A percentile compares a stretch with the other conserved stretches of the same genome.
Evolutionary conservation across 2,329 filamentous ascomycete genomes (phyloP).

Genomic region (Alternaria viburni): DNA sequence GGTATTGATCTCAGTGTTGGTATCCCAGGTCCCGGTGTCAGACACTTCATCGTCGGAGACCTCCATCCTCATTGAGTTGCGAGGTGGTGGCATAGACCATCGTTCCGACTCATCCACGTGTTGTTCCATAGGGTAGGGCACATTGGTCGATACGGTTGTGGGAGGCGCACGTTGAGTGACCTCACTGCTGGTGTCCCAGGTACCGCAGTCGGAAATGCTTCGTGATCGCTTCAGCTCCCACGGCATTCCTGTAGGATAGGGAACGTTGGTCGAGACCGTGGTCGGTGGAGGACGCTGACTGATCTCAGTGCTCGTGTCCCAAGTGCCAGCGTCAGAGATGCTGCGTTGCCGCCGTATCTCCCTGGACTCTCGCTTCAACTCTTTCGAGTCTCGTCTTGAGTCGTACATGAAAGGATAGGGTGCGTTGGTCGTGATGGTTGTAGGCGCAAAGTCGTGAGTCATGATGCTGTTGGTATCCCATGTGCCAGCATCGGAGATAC

Average conservation of each 20-base stretch:
- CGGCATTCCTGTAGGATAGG: slow-evolving; percentile 2
- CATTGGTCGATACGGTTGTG: slow-evolving; percentile 12
- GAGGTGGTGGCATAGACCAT: slow-evolving; percentile 1
- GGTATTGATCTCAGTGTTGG: slow-evolving; percentile 2
- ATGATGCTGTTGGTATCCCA: slow-evolving; percentile 35
- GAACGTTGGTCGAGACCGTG: slow-evolving; percentile 14
- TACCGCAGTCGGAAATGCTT: slow-evolving; percentile 9
- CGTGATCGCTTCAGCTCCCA: slow-evolving; percentile 5
- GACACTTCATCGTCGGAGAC: background rate
- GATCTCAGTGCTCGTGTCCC: slow-evolving; percentile 12
- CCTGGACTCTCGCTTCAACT: slow-evolving; percentile 12
- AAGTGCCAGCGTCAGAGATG: slow-evolving; percentile 12
- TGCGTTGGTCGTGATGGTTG: slow-evolving; percentile 22
- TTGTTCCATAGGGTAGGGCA: background rate
- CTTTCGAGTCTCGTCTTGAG: slow-evolving; percentile 13
- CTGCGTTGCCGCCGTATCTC: slow-evolving; percentile 9
- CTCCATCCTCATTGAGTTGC: background rate
- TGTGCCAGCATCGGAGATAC: slow-evolving; percentile 30
- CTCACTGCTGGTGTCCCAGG: slow-evolving; percentile 14
- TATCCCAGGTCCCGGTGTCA: slow-evolving; percentile 2
- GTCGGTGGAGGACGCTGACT: slow-evolving; percentile 6
- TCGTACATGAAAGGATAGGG: slow-evolving; percentile 6
- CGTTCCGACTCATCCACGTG: background rate
- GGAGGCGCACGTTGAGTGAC: slow-evolving; percentile 8
- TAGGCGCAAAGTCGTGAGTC: slow-evolving; percentile 17